Base-by-base conservation (phyloP, 75 land plant species). In the Picea sitchensis region DNA sequence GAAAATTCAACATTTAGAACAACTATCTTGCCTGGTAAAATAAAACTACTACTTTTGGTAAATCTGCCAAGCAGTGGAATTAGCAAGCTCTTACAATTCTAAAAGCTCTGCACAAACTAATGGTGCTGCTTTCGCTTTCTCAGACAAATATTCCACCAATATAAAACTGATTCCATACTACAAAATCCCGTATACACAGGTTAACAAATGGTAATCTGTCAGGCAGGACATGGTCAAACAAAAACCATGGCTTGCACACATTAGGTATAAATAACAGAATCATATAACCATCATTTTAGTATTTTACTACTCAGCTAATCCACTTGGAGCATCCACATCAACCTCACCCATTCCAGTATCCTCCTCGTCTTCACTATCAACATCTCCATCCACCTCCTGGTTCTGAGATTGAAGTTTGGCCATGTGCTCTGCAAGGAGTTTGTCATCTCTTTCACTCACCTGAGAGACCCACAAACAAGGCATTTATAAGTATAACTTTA, bases 391-490 rank as follows among this genome's bases (percentile, higher is more conserved):
- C 32, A 92, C 82, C 80, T 94, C 99, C 73, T 84, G 86, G 75
- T 97, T 97, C 4, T 85, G 86, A 31, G 84, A 80, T 20, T 78
- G 65, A 58, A 93, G 83, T 75, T 93, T 93, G 3, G 81, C 83
- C 94, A 94, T 86, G 76, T 87, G 87, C 81, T 94, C 93, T 9
- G 87, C 88, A 64, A 95, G 94, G 61, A 92, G 85, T 82, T 96
- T 91, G 69, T 97, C 98, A 61, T 97, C 99, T 38, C 91, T 77
- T 82, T 97, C 99, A 81, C 96, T 97, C 87, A 97, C 99, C 99
- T 97, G 83, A 30, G 76, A 11, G 20, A 73, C 38, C 41, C 80
- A 57, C 44, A 65, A 57, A 36, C 32, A 77, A 13, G 14, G 41
- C 2, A 41, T 38, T 65, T 65, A 38, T 6, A 38, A 34, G 17